Base-by-base conservation (phyloP, 768 basidiomycete genomes). In the Tricholoma sp. region DNA sequence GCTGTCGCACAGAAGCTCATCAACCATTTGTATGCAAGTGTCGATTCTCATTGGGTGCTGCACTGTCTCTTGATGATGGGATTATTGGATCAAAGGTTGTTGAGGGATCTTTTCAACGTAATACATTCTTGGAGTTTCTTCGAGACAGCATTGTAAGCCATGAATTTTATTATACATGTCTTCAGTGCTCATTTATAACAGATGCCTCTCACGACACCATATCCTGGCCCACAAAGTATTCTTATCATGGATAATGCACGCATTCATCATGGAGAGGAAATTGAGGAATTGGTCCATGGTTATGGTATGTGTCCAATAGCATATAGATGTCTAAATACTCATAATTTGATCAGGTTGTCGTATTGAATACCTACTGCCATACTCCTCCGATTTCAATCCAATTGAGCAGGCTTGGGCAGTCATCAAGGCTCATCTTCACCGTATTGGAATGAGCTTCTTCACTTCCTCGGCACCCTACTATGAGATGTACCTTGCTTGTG, bases 371-470 rank as follows among this genome's bases (percentile, higher is more conserved):
- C 65, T 76, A 6, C 74, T 70, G 0, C 72, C 71, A 8, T 76
- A 76, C 54, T 76, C 74, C 0, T 73, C 73, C 0, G 73, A 77
- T 42, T 51, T 72, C 36, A 75, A 77, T 48, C 73, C 75, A 1
- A 74, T 74, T 17, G 68, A 76, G 56, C 70, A 74, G 54, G 73
- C 71, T 11, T 42, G n/a, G n/a, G 8, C 41, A 11, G 41, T 42
- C n/a, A 42, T 42, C 41, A 42, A 42, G 6, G n/a, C 41, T 8
- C 17, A 18, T 17, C 17, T 42, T 11, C 12, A 17, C 12, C 17
- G 17, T 42, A 6, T 17, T 18, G 17, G 41, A 8, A 17, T 17
- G 9, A 11, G 17, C 17, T 42, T 42, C 17, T 42, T 42, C 41
- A 42, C 41, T 42, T 8, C 41, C 17, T 17, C n/a, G 12, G 37